Conservation (phyloP, 2,329 filamentous ascomycete species). For the Aurifilum marmelostoma region DNA sequence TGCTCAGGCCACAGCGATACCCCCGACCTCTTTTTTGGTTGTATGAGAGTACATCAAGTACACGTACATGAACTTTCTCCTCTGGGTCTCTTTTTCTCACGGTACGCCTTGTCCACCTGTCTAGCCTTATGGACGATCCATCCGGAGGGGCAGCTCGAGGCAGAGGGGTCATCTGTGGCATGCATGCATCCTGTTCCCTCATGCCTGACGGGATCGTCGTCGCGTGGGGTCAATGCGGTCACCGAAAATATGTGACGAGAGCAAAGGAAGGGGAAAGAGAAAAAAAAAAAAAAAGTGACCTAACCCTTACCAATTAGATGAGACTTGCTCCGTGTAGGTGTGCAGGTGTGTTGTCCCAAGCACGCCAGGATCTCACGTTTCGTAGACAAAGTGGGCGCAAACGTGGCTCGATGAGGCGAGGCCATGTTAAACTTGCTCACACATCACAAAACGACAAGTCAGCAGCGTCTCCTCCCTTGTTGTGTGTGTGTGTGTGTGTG, state of each 20-base stretch:
- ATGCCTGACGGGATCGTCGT: neutral
- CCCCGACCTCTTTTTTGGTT: neutral
- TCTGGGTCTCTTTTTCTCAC: neutral
- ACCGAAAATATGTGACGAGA: neutral
- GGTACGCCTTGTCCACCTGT: neutral
- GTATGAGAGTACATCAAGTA: neutral
- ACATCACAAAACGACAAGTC: neutral
- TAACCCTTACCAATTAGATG: neutral
- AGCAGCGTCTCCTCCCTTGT: neutral
- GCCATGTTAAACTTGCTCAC: neutral
- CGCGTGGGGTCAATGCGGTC: neutral
- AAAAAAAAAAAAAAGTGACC: neutral
- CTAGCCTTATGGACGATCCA: conserved; percentile 16
- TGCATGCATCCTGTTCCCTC: neutral
- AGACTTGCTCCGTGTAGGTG: neutral
- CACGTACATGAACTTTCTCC: too few relatives aligned
- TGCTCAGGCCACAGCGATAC: neutral
- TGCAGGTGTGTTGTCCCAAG: neutral
- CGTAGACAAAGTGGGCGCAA: neutral
- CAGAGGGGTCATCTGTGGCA: neutral
- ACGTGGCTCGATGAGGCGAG: neutral
- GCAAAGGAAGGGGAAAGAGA: too few relatives aligned
- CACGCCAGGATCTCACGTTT: neutral
- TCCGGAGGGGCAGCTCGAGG: neutral
- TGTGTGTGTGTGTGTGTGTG: too few relatives aligned